Conservation (phyloP, 345 rosid genomes). For the Eucalyptus viminalis region DNA sequence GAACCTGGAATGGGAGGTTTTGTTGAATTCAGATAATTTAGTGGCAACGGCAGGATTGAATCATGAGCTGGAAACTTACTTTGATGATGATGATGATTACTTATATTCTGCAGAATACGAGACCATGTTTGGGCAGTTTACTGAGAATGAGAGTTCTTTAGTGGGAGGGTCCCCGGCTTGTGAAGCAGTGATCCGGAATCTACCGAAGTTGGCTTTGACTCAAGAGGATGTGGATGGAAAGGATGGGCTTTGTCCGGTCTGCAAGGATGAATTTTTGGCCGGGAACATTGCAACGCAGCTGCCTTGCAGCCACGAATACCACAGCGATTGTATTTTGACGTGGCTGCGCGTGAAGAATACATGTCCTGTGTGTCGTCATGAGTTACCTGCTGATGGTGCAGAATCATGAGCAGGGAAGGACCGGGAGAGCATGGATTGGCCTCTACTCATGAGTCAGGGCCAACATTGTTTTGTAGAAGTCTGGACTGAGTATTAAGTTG, state of each 20-base stretch:
- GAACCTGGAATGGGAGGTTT: conserved; percentile 70
- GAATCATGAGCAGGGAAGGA: conserved; percentile 46
- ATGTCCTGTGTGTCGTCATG: conserved; percentile 84
- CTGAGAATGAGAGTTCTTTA: conserved; percentile 43
- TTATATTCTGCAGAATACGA: conserved; percentile 59
- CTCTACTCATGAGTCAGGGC: background rate
- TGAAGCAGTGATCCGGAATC: conserved; percentile 36
- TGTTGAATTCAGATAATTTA: conserved; percentile 56
- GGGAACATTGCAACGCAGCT: conserved; percentile 53
- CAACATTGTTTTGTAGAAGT: background rate
- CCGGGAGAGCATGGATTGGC: background rate
- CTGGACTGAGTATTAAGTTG: background rate
- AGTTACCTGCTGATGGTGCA: conserved; percentile 74
- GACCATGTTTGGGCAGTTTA: conserved; percentile 62
- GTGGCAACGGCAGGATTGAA: conserved; percentile 32
- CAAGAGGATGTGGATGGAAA: conserved; percentile 29
- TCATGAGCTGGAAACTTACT: conserved; percentile 7
- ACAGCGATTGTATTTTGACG: conserved; percentile 68
- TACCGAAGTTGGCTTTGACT: conserved; percentile 36
- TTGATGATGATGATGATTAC: conserved; percentile 47
- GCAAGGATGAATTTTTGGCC: conserved; percentile 59
- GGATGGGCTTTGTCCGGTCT: conserved; percentile 56
- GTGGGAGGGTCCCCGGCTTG: conserved; percentile 67
- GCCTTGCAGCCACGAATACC: conserved; percentile 76
- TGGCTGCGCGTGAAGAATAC: conserved; percentile 83